phyloP scores from a whole-genome alignment of 2,329 filamentous ascomycete species.

The Aspergillus brasiliensis region DNA sequence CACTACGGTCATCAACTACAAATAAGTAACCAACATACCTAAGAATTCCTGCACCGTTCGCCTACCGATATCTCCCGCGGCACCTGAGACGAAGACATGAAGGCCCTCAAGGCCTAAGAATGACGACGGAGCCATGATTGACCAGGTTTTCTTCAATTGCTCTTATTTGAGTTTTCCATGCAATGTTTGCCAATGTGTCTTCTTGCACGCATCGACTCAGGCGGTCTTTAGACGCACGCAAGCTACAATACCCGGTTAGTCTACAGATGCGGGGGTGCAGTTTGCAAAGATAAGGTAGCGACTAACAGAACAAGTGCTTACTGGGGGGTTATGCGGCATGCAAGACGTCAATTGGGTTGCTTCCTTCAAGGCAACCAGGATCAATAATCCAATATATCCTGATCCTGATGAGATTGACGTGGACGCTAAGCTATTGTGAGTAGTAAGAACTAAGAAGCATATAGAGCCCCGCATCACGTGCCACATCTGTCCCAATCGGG shows the following conservation, averaged over 20 bases:
- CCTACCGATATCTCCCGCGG: constrained; percentile 54
- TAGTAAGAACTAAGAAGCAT: not conserved
- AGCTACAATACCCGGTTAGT: not conserved
- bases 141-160: not conserved
- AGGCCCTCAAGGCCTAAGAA: constrained; percentile 52
- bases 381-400: too few species aligned
- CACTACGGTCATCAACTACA: not conserved
- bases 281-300: not conserved
- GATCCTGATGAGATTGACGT: not conserved
- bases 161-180: not conserved
- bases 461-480: not conserved
- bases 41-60: constrained; percentile 56
- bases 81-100: constrained; percentile 59
- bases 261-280: not conserved
- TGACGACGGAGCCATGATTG: not conserved
- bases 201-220: not conserved
- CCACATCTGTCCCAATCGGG: too few species aligned
- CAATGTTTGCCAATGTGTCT: not conserved
- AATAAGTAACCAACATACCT: constrained; percentile 39
- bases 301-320: constrained; percentile 1
- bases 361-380: not conserved
- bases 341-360: not conserved
- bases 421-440: too few species aligned
- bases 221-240: not conserved
- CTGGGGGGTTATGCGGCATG: not conserved